Base-by-base conservation (phyloP, 805 yeast genomes). In the Ascoidea tarda region DNA sequence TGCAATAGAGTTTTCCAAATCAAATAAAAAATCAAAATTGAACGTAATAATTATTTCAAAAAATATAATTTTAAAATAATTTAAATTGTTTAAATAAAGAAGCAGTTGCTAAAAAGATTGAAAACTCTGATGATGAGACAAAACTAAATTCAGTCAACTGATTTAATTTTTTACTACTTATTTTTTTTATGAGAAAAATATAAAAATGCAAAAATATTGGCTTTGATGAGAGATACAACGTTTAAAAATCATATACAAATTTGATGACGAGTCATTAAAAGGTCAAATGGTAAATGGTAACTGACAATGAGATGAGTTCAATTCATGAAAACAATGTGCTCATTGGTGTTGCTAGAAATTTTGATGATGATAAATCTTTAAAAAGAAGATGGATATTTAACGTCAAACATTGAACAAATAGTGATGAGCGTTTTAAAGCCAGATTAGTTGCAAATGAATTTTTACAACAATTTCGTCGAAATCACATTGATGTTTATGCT, bases 371-470 rank as follows among this genome's bases (percentile, higher is more conserved):
- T 6, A 10, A 6, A 6, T 6, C 10, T 10, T 6, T 33, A 6
- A 33, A 33, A 33, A 33, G 10, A 6, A 33, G 42, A 21, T 52
- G 54, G 51, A 51, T 54, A 3, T 54, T 49, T 21, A 48, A 10
- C n/a, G 55, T 53, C 12, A 53, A 53, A 47, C 45, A 52, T 21
- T 53, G 50, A 46, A 21, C 12, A 5, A 48, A 50, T 50, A 46
- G 47, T 38, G 10, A 32, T 6, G 50, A 52, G 47, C 33, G 50
- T 10, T 54, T 52, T 45, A 52, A 54, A 44, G 53, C 50, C 6
- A 16, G 53, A 16, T 47, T 54, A 45, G 53, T 49, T 14, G 57
- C 57, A 1, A 52, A 52, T 49, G 53, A 54, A 10, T 52, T 52
- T 33, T 38, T 50, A 4, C 55, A 54, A 47, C 49, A 33, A 8